Conservation (phyloP, 352 stramenopile species). For the Phytophthora constricta region DNA sequence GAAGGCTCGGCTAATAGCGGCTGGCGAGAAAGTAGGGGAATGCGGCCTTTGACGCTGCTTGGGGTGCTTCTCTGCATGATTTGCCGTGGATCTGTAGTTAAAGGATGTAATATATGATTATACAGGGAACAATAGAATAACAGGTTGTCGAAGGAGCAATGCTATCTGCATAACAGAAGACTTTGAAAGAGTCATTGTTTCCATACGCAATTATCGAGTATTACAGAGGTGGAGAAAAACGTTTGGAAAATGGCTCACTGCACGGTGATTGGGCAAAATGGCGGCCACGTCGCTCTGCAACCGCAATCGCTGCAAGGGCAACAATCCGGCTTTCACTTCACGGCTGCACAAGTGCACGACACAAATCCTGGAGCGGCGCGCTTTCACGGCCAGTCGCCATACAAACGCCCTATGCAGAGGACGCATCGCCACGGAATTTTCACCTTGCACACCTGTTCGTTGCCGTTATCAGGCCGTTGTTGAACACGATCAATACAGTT, state of each 20-base stretch:
- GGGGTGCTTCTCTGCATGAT: neutral
- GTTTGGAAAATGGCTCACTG: no score
- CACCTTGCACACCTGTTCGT: neutral
- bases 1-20: slow-evolving; percentile 2
- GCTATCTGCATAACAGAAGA: no score
- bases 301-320: neutral
- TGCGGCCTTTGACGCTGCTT: slow-evolving; percentile 20
- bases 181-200: no score
- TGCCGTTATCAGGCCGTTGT: neutral
- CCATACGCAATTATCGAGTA: no score
- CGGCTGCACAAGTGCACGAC: slow-evolving; percentile 19
- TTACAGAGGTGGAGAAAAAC: neutral
- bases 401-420: neutral
- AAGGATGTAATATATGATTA: no score
- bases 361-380: neutral
- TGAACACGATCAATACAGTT: no score
- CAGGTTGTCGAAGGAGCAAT: no score
- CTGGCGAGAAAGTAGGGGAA: slow-evolving; percentile 13
- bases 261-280: slow-evolving; percentile 22
- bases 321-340: slow-evolving; percentile 12
- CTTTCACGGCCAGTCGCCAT: neutral
- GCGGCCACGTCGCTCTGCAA: slow-evolving; percentile 13
- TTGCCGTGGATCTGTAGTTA: no score
- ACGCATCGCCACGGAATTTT: slow-evolving; percentile 19
- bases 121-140: no score